Conservation (phyloP, 1,284 basidiomycete species). For the Cryptococcus sp. region DNA sequence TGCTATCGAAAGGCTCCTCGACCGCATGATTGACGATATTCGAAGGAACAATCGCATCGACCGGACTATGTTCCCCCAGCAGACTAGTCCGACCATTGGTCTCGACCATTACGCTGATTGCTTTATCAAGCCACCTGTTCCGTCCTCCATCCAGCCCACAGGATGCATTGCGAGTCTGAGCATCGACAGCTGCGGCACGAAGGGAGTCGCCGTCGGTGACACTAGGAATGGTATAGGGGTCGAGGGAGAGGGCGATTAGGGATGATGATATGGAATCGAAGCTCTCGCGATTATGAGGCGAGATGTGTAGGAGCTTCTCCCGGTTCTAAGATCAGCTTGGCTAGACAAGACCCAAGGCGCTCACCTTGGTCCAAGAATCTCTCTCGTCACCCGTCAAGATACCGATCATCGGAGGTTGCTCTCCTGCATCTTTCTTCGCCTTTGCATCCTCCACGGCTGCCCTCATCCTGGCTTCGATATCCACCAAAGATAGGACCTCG, state of each 20-base stretch:
- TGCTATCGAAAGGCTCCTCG: conserved; percentile 58
- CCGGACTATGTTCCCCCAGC: conserved; percentile 87
- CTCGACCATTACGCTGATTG: conserved; percentile 77
- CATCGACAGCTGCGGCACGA: conserved; percentile 57
- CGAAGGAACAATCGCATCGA: conserved; percentile 87
- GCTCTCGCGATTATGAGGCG: conserved; percentile 59
- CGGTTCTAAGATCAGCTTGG: conserved; percentile 57
- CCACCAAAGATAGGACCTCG: conserved; percentile 47
- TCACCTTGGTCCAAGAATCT: conserved; percentile 76
- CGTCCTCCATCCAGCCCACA: conserved; percentile 62
- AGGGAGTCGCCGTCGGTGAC: conserved; percentile 50
- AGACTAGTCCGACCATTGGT: conserved; percentile 79
- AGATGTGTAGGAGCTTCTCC: conserved; percentile 63
- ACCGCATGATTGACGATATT: conserved; percentile 83
- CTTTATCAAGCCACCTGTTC: conserved; percentile 94
- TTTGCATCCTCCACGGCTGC: conserved; percentile 67
- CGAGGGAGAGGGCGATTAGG: conserved; percentile 66
- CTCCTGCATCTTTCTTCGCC: conserved; percentile 54
- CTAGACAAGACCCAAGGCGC: conserved; percentile 21
- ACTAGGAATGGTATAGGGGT: conserved; percentile 50
- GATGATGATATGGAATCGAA: conserved; percentile 66
- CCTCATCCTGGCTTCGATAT: conserved; percentile 65
- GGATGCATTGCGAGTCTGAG: conserved; percentile 73
- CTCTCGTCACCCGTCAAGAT: conserved; percentile 74
- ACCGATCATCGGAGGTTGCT: conserved; percentile 61